These are phyloP conservation scores for Colletotrichum limetticola DNA, from an alignment of 2,329 filamentous ascomycete genomes.

Conservation along the genomic window DNA sequence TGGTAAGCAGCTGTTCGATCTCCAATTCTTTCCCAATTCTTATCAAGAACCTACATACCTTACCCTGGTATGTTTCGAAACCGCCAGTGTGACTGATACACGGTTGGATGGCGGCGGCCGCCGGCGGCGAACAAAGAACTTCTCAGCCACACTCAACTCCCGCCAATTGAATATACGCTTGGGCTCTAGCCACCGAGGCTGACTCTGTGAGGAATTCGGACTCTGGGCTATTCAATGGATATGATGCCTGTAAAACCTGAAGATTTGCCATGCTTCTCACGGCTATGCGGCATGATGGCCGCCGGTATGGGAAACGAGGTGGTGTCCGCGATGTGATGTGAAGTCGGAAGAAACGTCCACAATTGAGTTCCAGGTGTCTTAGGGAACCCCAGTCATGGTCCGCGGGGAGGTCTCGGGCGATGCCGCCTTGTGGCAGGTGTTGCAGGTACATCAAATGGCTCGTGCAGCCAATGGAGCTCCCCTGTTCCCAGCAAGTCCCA, in stretches of 20 bases:
- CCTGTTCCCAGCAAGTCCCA: neutral
- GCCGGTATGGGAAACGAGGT: too few species aligned
- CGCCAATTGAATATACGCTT: neutral
- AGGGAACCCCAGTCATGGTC: constrained; percentile 1
- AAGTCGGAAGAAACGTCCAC: constrained; percentile 24
- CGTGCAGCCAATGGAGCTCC: constrained; percentile 3
- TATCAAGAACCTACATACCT: neutral
- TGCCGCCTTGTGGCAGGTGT: constrained; percentile 7
- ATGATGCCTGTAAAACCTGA: neutral
- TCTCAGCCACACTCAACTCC: constrained; percentile 1
- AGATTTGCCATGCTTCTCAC: neutral
- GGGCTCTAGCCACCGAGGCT: neutral
- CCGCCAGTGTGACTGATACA: neutral
- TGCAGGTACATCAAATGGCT: neutral
- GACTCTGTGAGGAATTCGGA: neutral
- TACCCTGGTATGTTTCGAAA: neutral
- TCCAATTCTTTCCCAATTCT: neutral
- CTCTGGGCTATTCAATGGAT: neutral
- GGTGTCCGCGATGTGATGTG: constrained; percentile 7
- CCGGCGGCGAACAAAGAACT: neutral
- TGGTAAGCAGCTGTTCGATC: neutral
- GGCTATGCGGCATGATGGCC: neutral
- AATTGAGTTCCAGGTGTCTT: constrained; percentile 12
- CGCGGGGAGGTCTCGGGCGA: constrained; percentile 8
- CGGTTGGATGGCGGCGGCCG: neutral